Conservation (phyloP, 495 filamentous ascomycete genomes). For the Talaromyces borbonicus region DNA sequence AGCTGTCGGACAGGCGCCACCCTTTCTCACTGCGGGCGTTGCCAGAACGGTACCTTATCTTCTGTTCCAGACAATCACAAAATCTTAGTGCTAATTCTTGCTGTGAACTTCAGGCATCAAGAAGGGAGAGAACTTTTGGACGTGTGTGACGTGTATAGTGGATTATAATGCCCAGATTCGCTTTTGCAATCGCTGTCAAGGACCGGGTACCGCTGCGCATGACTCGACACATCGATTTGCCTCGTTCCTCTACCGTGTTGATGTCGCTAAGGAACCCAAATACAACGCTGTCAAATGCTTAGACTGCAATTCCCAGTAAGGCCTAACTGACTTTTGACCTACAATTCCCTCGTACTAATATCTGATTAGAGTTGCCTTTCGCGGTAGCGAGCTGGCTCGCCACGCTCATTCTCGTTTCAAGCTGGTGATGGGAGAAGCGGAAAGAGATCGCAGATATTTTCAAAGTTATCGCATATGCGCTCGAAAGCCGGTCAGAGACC, state of each 20-base stretch:
- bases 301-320: slow-evolving; percentile 6
- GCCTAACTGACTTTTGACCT: neutral
- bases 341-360: neutral
- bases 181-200: slow-evolving; percentile 3
- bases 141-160: slow-evolving; percentile 5
- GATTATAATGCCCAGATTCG: slow-evolving; percentile 7
- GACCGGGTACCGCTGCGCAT: neutral
- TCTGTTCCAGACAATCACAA: neutral
- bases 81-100: neutral
- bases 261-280: slow-evolving; percentile 2
- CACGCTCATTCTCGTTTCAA: slow-evolving; percentile 5
- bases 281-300: slow-evolving; percentile 5
- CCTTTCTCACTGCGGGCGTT: slow-evolving; percentile 6
- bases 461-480: slow-evolving; percentile 5
- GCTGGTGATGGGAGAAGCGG: slow-evolving; percentile 5
- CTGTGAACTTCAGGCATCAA: neutral
- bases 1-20: slow-evolving; percentile 1
- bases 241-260: slow-evolving; percentile 6
- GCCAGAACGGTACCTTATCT: neutral
- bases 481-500: slow-evolving; percentile 5
- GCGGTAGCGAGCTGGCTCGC: neutral
- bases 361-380: neutral
- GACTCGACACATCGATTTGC: slow-evolving; percentile 6
- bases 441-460: slow-evolving; percentile 5
- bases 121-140: slow-evolving; percentile 4